A percentile compares a stretch with the other conserved stretches of the same genome.
These are phyloP conservation scores for Gossypium stocksii DNA, from an alignment of 345 rosid species.

Conservation along the genomic window DNA sequence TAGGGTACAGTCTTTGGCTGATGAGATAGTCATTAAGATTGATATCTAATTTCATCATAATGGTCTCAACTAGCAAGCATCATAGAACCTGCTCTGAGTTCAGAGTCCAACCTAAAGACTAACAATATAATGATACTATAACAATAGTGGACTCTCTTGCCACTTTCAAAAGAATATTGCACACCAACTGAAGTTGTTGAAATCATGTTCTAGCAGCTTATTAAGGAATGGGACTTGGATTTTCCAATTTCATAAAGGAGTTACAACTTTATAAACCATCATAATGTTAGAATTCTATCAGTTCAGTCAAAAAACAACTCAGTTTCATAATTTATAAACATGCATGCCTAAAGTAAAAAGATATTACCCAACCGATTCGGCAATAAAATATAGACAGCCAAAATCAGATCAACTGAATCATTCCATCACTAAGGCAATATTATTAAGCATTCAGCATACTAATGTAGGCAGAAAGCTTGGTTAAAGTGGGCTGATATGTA, in stretches of 20 bases:
- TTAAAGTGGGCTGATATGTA: neutral
- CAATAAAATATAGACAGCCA: conserved; percentile 11
- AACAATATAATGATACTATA: neutral
- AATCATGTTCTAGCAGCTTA: conserved; percentile 1
- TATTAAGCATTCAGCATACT: conserved; percentile 2
- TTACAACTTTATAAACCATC: conserved; percentile 8
- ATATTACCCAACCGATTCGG: conserved; percentile 7
- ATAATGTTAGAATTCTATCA: neutral
- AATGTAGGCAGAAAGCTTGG: conserved; percentile 6
- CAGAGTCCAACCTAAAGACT: conserved; percentile 9
- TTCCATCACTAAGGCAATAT: conserved; percentile 3
- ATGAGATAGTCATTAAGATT: neutral
- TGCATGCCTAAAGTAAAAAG: conserved; percentile 1
- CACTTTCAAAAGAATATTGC: neutral
- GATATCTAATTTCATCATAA: neutral
- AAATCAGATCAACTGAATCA: conserved; percentile 6
- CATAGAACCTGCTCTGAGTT: neutral
- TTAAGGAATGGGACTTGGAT: neutral
- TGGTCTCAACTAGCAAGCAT: neutral
- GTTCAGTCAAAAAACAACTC: neutral
- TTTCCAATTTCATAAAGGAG: neutral
- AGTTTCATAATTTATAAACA: neutral
- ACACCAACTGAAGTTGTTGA: neutral
- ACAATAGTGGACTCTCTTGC: neutral
- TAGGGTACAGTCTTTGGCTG: neutral